Conservation (phyloP, 2,329 filamentous ascomycete genomes). For the Trichoderma sp. region DNA sequence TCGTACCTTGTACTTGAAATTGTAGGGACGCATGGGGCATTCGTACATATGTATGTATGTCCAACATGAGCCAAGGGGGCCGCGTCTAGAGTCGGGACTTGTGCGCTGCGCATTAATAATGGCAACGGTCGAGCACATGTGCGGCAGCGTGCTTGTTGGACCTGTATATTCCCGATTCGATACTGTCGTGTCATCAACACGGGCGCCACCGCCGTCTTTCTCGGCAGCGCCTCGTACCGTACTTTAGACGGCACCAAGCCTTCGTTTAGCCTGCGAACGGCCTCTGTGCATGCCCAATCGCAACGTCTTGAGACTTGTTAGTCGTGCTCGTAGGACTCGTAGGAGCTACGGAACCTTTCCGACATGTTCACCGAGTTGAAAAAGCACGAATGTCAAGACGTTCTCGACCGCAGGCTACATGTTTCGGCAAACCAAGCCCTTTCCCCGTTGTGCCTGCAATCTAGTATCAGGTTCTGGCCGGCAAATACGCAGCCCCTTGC, state of each 20-base stretch:
- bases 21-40: constrained; percentile 2
- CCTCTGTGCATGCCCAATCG: constrained; percentile 3
- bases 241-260: background rate
- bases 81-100: background rate
- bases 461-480: background rate
- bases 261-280: background rate
- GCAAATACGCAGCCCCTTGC: background rate
- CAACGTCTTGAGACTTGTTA: background rate
- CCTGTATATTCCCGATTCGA: background rate
- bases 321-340: background rate
- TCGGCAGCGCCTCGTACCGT: background rate
- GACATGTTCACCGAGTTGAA: background rate
- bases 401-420: background rate
- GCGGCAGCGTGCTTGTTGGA: background rate
- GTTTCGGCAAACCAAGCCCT: background rate
- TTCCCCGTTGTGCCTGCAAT: background rate
- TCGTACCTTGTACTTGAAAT: background rate
- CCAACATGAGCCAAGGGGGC: constrained; percentile 6
- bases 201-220: background rate
- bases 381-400: background rate
- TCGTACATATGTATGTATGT: constrained; percentile 16
- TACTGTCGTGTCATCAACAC: background rate
- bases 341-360: background rate
- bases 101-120: background rate
- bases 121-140: background rate